These are phyloP conservation scores for Klebsormidium nitens DNA, from an alignment of 139 green algal genomes.

Conservation along the genomic window DNA sequence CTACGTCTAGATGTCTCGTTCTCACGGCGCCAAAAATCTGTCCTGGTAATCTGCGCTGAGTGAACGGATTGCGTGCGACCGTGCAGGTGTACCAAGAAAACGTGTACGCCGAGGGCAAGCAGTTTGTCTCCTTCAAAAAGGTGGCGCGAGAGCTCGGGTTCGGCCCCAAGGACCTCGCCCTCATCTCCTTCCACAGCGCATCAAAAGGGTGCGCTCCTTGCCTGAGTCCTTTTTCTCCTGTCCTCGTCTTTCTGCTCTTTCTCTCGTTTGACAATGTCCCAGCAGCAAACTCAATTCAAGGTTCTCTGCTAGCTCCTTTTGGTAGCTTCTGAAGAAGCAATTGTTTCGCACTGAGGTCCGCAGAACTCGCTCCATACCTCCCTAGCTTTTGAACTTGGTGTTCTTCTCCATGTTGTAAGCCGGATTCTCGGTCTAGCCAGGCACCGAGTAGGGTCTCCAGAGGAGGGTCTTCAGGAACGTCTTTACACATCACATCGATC, in stretches of 20 bases:
- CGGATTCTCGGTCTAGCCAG: no score
- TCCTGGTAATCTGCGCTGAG: no score
- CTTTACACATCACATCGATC: no score
- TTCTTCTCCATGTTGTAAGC: no score
- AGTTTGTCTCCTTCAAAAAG: slow-evolving; percentile 90
- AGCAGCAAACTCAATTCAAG: slow-evolving; percentile 12
- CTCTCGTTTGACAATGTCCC: neutral
- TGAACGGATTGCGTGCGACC: no score
- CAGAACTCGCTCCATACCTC: no score
- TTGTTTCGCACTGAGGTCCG: no score
- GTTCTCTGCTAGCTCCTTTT: slow-evolving; percentile 9
- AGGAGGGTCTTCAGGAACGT: no score
- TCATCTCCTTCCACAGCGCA: slow-evolving; percentile 80
- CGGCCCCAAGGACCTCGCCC: slow-evolving; percentile 9
- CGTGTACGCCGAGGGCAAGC: slow-evolving; percentile 80
- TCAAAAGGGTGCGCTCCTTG: slow-evolving; percentile 74
- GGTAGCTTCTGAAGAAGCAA: neutral
- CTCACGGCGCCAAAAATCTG: no score
- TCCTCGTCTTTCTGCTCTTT: neutral
- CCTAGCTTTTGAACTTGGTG: no score
- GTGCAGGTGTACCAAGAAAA: slow-evolving; percentile 87
- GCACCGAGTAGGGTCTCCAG: no score
- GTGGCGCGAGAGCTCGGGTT: slow-evolving; percentile 40
- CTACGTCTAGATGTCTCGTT: no score
- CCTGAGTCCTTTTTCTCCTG: slow-evolving; percentile 4